phyloP scores from a whole-genome alignment of 2,329 filamentous ascomycete genomes.

The Ophiosphaerella herpotricha region DNA sequence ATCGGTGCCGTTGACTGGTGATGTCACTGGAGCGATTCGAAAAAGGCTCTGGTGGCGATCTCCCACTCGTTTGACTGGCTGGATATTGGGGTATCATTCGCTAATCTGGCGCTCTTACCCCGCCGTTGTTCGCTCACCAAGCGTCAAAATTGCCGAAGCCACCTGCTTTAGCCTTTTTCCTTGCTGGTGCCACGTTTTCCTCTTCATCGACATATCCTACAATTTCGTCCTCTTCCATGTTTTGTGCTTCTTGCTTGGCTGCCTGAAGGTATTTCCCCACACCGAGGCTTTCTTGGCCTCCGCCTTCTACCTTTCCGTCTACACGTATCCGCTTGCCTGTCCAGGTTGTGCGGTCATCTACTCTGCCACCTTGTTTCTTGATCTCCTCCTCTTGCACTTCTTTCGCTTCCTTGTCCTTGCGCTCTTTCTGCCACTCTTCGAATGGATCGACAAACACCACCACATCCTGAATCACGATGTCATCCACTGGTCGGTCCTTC shows the following conservation, averaged over 20 bases:
- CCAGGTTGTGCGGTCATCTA: conserved; percentile 92
- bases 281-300: conserved; percentile 57
- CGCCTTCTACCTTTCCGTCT: conserved; percentile 63
- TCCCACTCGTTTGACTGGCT: neutral
- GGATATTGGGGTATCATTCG: conserved; percentile 18
- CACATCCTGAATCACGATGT: conserved; percentile 80
- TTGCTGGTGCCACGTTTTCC: conserved; percentile 65
- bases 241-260: conserved; percentile 47
- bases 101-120: neutral
- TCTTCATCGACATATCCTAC: conserved; percentile 67
- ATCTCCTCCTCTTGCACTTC: conserved; percentile 69
- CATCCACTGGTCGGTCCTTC: conserved; percentile 74
- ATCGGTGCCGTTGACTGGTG: neutral
- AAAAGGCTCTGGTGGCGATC: neutral
- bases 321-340: conserved; percentile 86
- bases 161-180: conserved; percentile 76
- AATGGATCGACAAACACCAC: conserved; percentile 93
- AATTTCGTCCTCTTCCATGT: conserved; percentile 60
- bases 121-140: conserved; percentile 63
- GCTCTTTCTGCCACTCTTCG: conserved; percentile 82
- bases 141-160: conserved; percentile 95
- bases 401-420: conserved; percentile 58
- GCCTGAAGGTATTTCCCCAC: conserved; percentile 84
- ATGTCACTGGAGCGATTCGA: neutral
- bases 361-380: conserved; percentile 69